Evolutionary conservation across 495 filamentous ascomycete species (phyloP), one percentile per base, ranked within the genome.

Genomic region (Pseudomonodictys pantanalensis): DNA sequence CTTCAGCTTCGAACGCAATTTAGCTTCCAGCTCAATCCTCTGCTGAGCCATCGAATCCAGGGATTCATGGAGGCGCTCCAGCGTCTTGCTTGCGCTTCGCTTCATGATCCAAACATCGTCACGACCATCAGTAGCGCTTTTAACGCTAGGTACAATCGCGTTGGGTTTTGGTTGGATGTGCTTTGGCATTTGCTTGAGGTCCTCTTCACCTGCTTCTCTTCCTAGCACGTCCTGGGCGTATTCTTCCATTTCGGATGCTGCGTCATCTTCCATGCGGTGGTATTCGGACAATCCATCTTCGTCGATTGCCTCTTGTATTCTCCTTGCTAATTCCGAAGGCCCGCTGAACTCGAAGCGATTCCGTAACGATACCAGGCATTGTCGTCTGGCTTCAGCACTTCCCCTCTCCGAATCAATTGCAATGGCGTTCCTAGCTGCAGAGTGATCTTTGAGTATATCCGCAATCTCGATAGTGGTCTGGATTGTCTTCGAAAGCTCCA

Each of bases 21-120:
- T 70, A 54, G 80, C 75, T 18, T 78, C 83, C 9, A 97, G 77
- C 6, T 68, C 43, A 10, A 62, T 46, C 62, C 89, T 93, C 52
- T 86, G 78, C 28, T 73, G 60, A 7, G 77, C 68, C 10, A 95
- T 73, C 1, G 65, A 43, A 12, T 81, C 78, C 10, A 98, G 75
- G 39, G 82, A 72, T 8, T 69, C 65, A 69, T 97, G 93, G 0
- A 96, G 81, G 0, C 71, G 68, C 46, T 77, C 61, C n/a, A 97
- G 76, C 2, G 68, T 77, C 1, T 69, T 58, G 59, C 87, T 95
- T 17, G 93, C 92, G 59, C 62, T 73, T 64, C 69, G 80, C 64
- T 89, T 85, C 89, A 97, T 95, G 64, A 95, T 87, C 88, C 92
- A 98, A 3, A 83, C 78, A 54, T 93, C 85, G 30, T 75, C 78